Percentiles rank a stretch among this genome's conserved stretches.
phyloP scores from a whole-genome alignment of 192 early-diverging fungal species.

The Umbelopsis sp. region DNA sequence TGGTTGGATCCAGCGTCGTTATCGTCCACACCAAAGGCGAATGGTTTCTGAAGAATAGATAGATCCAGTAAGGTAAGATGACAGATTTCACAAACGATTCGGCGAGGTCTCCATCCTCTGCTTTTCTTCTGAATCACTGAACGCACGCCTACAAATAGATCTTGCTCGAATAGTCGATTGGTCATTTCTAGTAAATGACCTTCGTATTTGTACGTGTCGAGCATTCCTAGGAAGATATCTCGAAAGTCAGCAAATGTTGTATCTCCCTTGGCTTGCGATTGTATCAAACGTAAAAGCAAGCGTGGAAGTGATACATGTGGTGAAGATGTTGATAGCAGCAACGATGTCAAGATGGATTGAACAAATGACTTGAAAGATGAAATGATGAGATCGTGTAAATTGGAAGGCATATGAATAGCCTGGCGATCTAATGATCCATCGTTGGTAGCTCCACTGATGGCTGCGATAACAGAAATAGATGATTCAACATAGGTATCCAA shows the following conservation, averaged over 20 bases:
- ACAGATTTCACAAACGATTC: conserved; percentile 57
- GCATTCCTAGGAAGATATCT: conserved; percentile 63
- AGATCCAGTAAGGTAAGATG: conserved; percentile 50
- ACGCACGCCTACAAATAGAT: conserved; percentile 53
- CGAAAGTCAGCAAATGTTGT: conserved; percentile 57
- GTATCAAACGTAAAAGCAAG: conserved; percentile 53
- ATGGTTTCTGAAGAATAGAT: conserved; percentile 42
- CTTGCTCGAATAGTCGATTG: conserved; percentile 61
- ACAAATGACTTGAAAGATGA: conserved; percentile 58
- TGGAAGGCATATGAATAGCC: conserved; percentile 16
- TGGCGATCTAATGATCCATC: background rate
- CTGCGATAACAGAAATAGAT: conserved; percentile 45
- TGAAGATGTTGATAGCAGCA: conserved; percentile 57
- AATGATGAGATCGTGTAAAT: conserved; percentile 42
- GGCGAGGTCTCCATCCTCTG: conserved; percentile 58
- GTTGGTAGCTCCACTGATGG: background rate
- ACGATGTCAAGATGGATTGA: conserved; percentile 57
- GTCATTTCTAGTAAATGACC: conserved; percentile 62
- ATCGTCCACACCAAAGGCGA: conserved; percentile 19
- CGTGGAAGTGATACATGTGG: conserved; percentile 60
- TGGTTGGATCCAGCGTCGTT: background rate
- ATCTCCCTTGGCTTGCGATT: conserved; percentile 49
- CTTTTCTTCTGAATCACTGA: conserved; percentile 51
- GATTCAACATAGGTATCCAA: conserved; percentile 60
- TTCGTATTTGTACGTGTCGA: conserved; percentile 67